phyloP scores from a whole-genome alignment of 768 basidiomycete genomes.

The Macrolepiota fuliginosa region DNA sequence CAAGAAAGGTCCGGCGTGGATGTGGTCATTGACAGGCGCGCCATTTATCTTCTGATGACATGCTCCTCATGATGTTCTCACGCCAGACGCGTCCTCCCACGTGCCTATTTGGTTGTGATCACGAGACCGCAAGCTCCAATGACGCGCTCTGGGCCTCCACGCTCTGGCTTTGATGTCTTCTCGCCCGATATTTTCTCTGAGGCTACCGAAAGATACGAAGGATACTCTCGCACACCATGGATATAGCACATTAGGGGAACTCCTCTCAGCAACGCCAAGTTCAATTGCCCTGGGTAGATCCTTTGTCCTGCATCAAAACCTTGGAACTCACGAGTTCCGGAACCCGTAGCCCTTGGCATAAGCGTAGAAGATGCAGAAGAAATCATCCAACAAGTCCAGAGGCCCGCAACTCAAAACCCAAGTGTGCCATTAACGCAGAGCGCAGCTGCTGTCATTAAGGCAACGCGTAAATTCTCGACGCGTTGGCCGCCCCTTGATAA shows the following conservation, averaged over 20 bases:
- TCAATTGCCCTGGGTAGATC: constrained; percentile 47
- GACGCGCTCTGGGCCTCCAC: background rate
- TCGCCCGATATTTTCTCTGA: constrained; percentile 45
- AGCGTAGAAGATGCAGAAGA: constrained; percentile 42
- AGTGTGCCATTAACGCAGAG: constrained; percentile 49
- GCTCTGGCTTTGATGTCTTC: constrained; percentile 29
- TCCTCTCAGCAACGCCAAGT: constrained; percentile 41
- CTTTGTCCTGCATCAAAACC: background rate
- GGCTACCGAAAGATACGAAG: constrained; percentile 44
- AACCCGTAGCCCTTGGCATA: constrained; percentile 59
- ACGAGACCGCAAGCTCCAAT: background rate
- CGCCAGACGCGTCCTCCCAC: background rate
- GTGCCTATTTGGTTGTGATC: background rate
- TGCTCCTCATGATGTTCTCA: background rate
- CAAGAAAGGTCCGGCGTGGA: constrained; percentile 20
- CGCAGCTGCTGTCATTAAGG: constrained; percentile 40
- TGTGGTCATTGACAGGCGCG: background rate
- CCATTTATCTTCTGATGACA: constrained; percentile 6
- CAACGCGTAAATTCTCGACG: constrained; percentile 34
- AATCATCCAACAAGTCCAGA: constrained; percentile 41
- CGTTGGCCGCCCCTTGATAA: constrained; percentile 50
- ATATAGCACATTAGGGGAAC: constrained; percentile 56
- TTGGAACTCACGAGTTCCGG: constrained; percentile 8
- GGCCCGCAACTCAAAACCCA: constrained; percentile 22
- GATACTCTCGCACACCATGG: constrained; percentile 49